A percentile compares a stretch with the other conserved stretches of the same genome.
Evolutionary conservation across 257 asterid species (phyloP).

Genomic region (Nicotiana tabacum): DNA sequence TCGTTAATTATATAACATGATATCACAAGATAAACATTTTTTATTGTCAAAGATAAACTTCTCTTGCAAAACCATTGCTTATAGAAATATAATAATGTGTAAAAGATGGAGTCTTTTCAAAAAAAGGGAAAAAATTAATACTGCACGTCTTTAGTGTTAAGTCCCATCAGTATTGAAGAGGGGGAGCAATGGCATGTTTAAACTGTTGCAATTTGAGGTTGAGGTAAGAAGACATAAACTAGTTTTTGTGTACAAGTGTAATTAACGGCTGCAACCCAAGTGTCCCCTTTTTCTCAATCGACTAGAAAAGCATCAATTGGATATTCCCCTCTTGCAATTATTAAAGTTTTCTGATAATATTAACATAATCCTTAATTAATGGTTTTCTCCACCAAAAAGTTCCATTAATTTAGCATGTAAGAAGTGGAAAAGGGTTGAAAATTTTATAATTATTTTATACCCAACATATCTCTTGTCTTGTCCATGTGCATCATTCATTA

Average conservation of each 20-base stretch:
- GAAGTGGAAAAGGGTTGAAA: slow-evolving; percentile 30
- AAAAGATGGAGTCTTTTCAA: neutral
- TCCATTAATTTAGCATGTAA: slow-evolving; percentile 17
- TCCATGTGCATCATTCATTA: neutral
- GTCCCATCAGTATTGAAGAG: slow-evolving; percentile 2
- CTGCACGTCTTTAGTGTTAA: neutral
- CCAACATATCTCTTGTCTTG: neutral
- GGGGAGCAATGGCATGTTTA: slow-evolving; percentile 1
- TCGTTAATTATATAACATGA: neutral
- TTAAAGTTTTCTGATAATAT: slow-evolving; percentile 8
- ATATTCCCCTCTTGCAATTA: slow-evolving; percentile 24
- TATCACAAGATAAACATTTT: neutral
- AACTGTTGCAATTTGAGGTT: slow-evolving; percentile 7
- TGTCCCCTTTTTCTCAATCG: slow-evolving; percentile 17
- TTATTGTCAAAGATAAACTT: neutral
- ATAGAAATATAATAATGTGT: neutral
- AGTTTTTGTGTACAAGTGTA: slow-evolving; percentile 5
- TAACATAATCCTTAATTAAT: slow-evolving; percentile 5
- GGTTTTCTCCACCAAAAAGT: slow-evolving; percentile 12
- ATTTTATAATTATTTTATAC: neutral
- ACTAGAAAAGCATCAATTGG: slow-evolving; percentile 27
- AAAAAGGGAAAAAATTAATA: neutral
- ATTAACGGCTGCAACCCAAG: slow-evolving; percentile 9
- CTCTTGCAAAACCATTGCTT: neutral
- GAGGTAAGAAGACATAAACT: slow-evolving; percentile 3